Evolutionary conservation across 208 protist species (phyloP).

Genomic region (Wallacemonas sp.): DNA sequence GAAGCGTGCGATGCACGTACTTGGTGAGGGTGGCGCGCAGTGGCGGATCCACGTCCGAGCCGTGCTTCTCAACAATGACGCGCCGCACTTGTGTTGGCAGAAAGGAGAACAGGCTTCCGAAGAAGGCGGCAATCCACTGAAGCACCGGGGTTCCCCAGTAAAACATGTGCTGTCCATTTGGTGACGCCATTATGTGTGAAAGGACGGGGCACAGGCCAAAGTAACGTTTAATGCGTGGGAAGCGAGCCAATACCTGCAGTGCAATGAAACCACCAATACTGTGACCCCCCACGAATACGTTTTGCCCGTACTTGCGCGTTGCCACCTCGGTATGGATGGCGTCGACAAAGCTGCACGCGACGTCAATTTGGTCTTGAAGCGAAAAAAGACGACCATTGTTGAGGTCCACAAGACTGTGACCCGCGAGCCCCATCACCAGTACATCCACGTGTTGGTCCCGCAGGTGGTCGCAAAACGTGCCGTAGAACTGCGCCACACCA

Average conservation of each 20-base stretch:
- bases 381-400: constrained; percentile 65
- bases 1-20: constrained; percentile 22
- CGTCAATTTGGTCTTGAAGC: constrained; percentile 70
- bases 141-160: constrained; percentile 29
- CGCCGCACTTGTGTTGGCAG: constrained; percentile 25
- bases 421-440: constrained; percentile 76
- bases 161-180: constrained; percentile 51
- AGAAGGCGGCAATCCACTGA: constrained; percentile 29
- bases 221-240: constrained; percentile 44
- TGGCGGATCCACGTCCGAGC: background rate
- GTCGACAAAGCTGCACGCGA: constrained; percentile 47
- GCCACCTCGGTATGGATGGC: constrained; percentile 21
- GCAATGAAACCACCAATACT: constrained; percentile 82
- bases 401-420: constrained; percentile 60
- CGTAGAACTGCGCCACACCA: constrained; percentile 70
- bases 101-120: constrained; percentile 30
- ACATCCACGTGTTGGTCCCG: constrained; percentile 40
- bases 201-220: constrained; percentile 73
- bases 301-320: constrained; percentile 35
- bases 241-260: constrained; percentile 54
- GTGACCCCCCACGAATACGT: constrained; percentile 71
- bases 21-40: constrained; percentile 25
- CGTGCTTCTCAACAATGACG: constrained; percentile 23
- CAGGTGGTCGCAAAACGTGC: constrained; percentile 37
- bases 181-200: constrained; percentile 50